Percentiles rank a stretch among this genome's conserved stretches.
phyloP scores from a whole-genome alignment of 202 grass and related monocot species.

The Musa balbisiana region DNA sequence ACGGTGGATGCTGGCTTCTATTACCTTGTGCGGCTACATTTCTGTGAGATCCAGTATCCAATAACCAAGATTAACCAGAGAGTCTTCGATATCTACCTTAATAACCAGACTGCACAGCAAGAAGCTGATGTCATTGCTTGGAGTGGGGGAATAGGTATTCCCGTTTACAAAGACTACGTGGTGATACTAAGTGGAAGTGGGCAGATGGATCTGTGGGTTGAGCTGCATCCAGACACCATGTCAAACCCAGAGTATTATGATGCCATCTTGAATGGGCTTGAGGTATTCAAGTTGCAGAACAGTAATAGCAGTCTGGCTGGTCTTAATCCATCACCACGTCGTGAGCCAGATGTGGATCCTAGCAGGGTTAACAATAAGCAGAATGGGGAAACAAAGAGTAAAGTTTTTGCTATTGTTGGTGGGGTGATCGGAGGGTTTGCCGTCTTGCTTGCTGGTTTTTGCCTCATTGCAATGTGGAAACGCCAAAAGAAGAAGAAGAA shows the following conservation, averaged over 20 bases:
- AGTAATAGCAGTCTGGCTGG: slow-evolving; percentile 39
- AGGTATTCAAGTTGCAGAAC: slow-evolving; percentile 69
- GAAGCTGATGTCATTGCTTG: slow-evolving; percentile 36
- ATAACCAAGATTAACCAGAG: slow-evolving; percentile 52
- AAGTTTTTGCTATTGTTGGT: slow-evolving; percentile 10
- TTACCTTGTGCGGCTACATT: slow-evolving; percentile 59
- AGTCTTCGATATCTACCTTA: slow-evolving; percentile 55
- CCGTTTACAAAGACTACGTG: slow-evolving; percentile 42
- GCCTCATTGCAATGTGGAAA: slow-evolving; percentile 10
- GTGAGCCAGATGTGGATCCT: background rate
- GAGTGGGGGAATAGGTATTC: slow-evolving; percentile 27
- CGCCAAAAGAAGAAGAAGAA: slow-evolving; percentile 25
- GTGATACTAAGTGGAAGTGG: slow-evolving; percentile 27
- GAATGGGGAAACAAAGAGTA: background rate
- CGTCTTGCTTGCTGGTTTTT: slow-evolving; percentile 28
- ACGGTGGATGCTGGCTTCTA: slow-evolving; percentile 50
- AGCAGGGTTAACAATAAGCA: background rate
- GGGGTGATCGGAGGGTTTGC: slow-evolving; percentile 28
- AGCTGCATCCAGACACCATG: slow-evolving; percentile 48
- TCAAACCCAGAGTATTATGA: slow-evolving; percentile 40
- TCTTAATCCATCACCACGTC: slow-evolving; percentile 27
- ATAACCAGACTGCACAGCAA: slow-evolving; percentile 49
- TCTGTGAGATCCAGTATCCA: slow-evolving; percentile 71
- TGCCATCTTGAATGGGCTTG: slow-evolving; percentile 70
- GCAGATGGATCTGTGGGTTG: slow-evolving; percentile 55